Evolutionary conservation across 192 early-diverging fungal genomes (phyloP).

Genomic region (Entomortierella parvispora): DNA sequence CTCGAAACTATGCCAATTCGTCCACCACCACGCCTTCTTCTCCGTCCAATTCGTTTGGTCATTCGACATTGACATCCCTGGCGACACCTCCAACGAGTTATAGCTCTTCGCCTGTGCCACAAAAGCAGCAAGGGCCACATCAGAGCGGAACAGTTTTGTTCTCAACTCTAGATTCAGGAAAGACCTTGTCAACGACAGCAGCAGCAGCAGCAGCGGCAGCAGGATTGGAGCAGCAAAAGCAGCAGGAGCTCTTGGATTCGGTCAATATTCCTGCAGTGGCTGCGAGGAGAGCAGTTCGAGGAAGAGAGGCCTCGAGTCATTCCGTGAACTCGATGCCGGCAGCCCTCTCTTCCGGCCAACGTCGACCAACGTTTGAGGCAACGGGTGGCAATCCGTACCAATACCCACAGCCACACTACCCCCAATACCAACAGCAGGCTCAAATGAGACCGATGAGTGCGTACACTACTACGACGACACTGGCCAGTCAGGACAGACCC

Average conservation of each 20-base stretch:
- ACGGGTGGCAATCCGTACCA: constrained; percentile 8
- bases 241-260: constrained; percentile 2
- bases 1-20: constrained; percentile 3
- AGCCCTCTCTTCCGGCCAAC: background rate
- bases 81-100: background rate
- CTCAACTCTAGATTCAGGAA: constrained; percentile 3
- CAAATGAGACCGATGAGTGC: constrained; percentile 18
- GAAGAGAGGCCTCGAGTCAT: constrained; percentile 17
- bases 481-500: background rate
- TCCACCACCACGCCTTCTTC: background rate
- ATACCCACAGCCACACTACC: background rate
- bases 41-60: background rate
- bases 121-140: background rate
- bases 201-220: background rate
- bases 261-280: background rate
- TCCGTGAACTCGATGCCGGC: constrained; percentile 39
- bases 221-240: background rate
- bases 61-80: constrained; percentile 1
- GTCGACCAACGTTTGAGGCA: constrained; percentile 1
- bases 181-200: background rate
- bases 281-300: constrained; percentile 25
- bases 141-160: background rate
- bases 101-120: background rate
- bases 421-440: constrained; percentile 11
- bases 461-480: constrained; percentile 6